These are phyloP conservation scores for Moringa oleifera DNA, from an alignment of 345 rosid species.

Conservation along the genomic window DNA sequence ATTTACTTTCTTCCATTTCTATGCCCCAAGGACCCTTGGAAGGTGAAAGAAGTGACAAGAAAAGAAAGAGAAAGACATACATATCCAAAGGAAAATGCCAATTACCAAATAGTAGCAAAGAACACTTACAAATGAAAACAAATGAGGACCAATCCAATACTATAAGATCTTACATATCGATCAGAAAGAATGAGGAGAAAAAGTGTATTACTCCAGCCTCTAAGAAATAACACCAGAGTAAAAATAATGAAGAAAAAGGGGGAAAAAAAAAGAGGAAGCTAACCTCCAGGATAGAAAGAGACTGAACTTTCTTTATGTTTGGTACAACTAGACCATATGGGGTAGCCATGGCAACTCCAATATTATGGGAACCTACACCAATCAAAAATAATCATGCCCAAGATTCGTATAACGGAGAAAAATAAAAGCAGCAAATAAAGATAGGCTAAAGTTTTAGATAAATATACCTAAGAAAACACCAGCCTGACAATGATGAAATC, in stretches of 20 bases:
- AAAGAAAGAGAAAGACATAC: background rate
- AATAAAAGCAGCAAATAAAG: background rate
- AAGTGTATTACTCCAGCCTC: background rate
- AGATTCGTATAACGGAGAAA: background rate
- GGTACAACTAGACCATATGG: slow-evolving; percentile 86
- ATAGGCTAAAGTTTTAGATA: background rate
- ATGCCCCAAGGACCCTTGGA: background rate
- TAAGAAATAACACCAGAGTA: background rate
- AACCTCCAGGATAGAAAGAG: slow-evolving; percentile 73
- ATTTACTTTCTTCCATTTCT: background rate
- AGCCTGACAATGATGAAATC: too few species aligned
- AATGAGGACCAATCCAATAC: background rate
- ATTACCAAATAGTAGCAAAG: background rate
- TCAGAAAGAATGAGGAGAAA: background rate
- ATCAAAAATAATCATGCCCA: slow-evolving; percentile 10
- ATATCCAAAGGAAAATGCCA: background rate
- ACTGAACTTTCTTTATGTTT: slow-evolving; percentile 83
- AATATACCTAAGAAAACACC: too few species aligned
- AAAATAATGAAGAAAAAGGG: background rate
- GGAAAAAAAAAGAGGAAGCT: slow-evolving; percentile 12
- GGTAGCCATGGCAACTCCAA: slow-evolving; percentile 97
- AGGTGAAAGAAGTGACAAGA: background rate
- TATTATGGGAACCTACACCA: slow-evolving; percentile 72
- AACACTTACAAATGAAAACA: too few species aligned
- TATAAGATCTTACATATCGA: background rate